These are phyloP conservation scores for Taxawa tesnikishii DNA, from an alignment of 2,329 filamentous ascomycete species.

Conservation along the genomic window DNA sequence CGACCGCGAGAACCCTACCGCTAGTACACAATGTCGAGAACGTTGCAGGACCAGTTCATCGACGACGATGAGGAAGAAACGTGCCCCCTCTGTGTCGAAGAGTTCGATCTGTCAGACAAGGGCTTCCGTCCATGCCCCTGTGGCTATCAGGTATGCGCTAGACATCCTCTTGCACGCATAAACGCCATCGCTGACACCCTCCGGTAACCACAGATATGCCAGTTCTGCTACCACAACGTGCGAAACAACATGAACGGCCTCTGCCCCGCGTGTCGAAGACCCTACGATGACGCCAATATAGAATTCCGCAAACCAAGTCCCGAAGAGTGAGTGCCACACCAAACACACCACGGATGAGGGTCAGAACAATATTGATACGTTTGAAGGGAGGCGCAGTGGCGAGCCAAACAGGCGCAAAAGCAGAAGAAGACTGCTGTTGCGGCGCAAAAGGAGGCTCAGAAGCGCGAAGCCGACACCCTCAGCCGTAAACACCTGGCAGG, in stretches of 20 bases:
- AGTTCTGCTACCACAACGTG: constrained; percentile 99
- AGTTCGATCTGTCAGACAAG: constrained; percentile 94
- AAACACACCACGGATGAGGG: background rate
- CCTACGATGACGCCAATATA: constrained; percentile 94
- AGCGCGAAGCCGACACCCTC: constrained; percentile 88
- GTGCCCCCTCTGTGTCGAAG: constrained; percentile 95
- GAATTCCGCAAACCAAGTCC: constrained; percentile 90
- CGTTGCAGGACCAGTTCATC: constrained; percentile 40
- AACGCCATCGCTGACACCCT: background rate
- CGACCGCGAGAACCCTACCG: too few species aligned
- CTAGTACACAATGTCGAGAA: constrained; percentile 34
- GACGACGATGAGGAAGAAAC: constrained; percentile 40
- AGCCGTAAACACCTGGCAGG: constrained; percentile 94
- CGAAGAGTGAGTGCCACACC: constrained; percentile 63
- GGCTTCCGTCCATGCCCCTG: constrained; percentile 96
- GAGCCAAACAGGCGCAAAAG: constrained; percentile 63
- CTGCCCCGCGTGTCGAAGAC: constrained; percentile 90
- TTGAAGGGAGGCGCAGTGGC: constrained; percentile 36
- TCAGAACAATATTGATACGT: constrained; percentile 1
- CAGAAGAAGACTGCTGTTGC: constrained; percentile 86
- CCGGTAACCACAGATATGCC: constrained; percentile 62
- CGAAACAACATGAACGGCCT: constrained; percentile 96
- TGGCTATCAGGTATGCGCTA: constrained; percentile 83
- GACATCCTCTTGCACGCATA: too few species aligned
- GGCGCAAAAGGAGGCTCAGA: constrained; percentile 89